Conservation (phyloP, 768 basidiomycete genomes). For the Ramaria sp. region DNA sequence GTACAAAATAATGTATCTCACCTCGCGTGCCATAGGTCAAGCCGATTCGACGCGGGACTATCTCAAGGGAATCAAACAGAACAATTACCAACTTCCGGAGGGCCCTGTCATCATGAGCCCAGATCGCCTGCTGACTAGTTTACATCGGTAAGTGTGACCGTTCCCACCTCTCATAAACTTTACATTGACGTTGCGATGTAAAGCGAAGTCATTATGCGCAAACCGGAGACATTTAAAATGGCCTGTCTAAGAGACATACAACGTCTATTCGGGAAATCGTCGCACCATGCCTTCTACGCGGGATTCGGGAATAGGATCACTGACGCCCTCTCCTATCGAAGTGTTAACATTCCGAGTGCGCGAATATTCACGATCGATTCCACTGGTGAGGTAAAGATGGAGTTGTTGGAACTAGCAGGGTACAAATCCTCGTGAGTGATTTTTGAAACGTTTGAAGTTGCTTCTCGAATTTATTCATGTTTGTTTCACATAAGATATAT, state of each 20-base stretch:
- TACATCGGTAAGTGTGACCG: slow-evolving; percentile 64
- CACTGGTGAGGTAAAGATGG: slow-evolving; percentile 91
- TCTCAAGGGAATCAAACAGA: slow-evolving; percentile 88
- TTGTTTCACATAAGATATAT: slow-evolving; percentile 56
- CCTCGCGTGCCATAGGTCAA: slow-evolving; percentile 94
- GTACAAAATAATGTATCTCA: slow-evolving; percentile 96
- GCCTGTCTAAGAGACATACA: slow-evolving; percentile 94
- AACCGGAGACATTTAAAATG: slow-evolving; percentile 99
- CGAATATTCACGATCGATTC: slow-evolving; percentile 95
- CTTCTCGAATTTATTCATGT: not conserved
- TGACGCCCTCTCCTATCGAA: slow-evolving; percentile 95
- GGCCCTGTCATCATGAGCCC: slow-evolving; percentile 99
- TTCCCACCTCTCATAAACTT: not conserved
- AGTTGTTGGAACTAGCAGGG: slow-evolving; percentile 89
- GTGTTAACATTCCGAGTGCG: slow-evolving; percentile 87
- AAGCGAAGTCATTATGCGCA: slow-evolving; percentile 97
- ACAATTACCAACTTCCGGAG: slow-evolving; percentile 92
- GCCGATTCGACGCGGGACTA: slow-evolving; percentile 96
- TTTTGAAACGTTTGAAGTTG: not conserved
- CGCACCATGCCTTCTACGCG: slow-evolving; percentile 80
- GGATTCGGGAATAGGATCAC: slow-evolving; percentile 99
- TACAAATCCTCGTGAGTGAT: slow-evolving; percentile 84
- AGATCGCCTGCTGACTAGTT: slow-evolving; percentile 84
- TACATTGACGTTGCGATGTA: not conserved
- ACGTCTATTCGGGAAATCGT: slow-evolving; percentile 68